Evolutionary conservation across 768 basidiomycete genomes (phyloP).

Genomic region (Auriscalpium orientale): DNA sequence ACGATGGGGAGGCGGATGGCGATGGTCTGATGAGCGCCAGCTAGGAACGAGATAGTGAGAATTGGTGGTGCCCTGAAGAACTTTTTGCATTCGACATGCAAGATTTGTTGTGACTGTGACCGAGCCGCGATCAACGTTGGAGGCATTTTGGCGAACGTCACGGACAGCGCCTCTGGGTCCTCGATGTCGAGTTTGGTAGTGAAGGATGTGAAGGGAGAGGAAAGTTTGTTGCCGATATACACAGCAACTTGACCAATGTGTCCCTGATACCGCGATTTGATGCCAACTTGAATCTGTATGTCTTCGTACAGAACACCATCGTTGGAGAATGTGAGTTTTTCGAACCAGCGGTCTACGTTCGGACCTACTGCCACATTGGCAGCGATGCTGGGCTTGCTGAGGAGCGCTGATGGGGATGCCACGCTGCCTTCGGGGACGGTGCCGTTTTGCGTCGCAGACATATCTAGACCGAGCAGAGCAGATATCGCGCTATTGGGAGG

Average conservation of each 20-base stretch:
- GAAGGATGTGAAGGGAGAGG: slow-evolving; percentile 84
- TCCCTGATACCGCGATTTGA: slow-evolving; percentile 95
- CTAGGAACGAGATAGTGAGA: slow-evolving; percentile 82
- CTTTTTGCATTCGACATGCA: slow-evolving; percentile 94
- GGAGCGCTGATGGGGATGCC: not conserved
- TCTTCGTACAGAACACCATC: slow-evolving; percentile 97
- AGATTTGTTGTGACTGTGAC: slow-evolving; percentile 85
- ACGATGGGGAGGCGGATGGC: slow-evolving; percentile 81
- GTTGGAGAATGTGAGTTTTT: slow-evolving; percentile 65
- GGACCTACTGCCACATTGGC: slow-evolving; percentile 58
- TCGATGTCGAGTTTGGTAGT: slow-evolving; percentile 72
- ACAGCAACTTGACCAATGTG: slow-evolving; percentile 90
- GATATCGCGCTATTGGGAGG: slow-evolving; percentile 51
- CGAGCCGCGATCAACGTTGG: slow-evolving; percentile 72
- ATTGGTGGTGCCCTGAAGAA: slow-evolving; percentile 72
- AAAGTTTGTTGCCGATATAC: slow-evolving; percentile 94
- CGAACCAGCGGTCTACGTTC: slow-evolving; percentile 86
- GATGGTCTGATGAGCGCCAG: slow-evolving; percentile 84
- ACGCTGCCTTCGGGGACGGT: slow-evolving; percentile 17
- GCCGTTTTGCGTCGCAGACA: slow-evolving; percentile 31
- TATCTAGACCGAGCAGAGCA: slow-evolving; percentile 74
- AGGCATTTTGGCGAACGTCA: slow-evolving; percentile 87
- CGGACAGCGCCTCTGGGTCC: slow-evolving; percentile 69
- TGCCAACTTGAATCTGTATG: slow-evolving; percentile 87
- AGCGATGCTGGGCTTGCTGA: slow-evolving; percentile 3